These are phyloP conservation scores for Globisporangium takayamanum DNA, from an alignment of 352 stramenopile species.

Conservation along the genomic window DNA sequence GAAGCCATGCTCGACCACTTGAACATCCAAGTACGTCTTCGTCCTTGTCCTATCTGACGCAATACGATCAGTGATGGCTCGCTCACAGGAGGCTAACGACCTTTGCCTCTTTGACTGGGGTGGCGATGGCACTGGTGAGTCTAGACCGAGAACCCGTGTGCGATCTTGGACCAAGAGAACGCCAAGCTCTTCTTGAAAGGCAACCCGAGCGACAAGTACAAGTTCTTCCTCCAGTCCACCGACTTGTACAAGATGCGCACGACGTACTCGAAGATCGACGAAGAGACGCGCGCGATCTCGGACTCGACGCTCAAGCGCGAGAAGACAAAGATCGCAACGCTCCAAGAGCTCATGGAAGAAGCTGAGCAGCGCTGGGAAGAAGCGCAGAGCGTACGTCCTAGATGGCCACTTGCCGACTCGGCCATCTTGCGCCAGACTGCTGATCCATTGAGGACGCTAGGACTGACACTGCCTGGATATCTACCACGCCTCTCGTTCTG, in stretches of 20 bases:
- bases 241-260: slow-evolving; percentile 91
- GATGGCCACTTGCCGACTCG: background rate
- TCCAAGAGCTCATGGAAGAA: slow-evolving; percentile 58
- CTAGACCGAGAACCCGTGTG: slow-evolving; percentile 96
- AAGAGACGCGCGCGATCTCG: slow-evolving; percentile 56
- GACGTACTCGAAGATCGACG: slow-evolving; percentile 82
- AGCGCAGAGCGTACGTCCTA: slow-evolving; percentile 48
- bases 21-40: slow-evolving; percentile 63
- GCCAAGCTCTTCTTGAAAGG: slow-evolving; percentile 97
- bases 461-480: background rate
- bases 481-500: background rate
- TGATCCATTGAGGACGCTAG: background rate
- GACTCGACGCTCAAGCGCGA: slow-evolving; percentile 68
- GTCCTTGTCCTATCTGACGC: background rate
- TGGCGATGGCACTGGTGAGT: slow-evolving; percentile 11
- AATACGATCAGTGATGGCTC: background rate
- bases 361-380: slow-evolving; percentile 68
- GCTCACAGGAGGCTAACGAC: background rate
- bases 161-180: slow-evolving; percentile 97
- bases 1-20: slow-evolving; percentile 92
- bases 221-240: slow-evolving; percentile 96
- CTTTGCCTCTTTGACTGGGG: no score
- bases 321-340: slow-evolving; percentile 44
- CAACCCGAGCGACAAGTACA: slow-evolving; percentile 94
- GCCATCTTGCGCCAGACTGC: no score